phyloP scores from a whole-genome alignment of 2,329 filamentous ascomycete genomes.

The Penicillium sclerotigenum region DNA sequence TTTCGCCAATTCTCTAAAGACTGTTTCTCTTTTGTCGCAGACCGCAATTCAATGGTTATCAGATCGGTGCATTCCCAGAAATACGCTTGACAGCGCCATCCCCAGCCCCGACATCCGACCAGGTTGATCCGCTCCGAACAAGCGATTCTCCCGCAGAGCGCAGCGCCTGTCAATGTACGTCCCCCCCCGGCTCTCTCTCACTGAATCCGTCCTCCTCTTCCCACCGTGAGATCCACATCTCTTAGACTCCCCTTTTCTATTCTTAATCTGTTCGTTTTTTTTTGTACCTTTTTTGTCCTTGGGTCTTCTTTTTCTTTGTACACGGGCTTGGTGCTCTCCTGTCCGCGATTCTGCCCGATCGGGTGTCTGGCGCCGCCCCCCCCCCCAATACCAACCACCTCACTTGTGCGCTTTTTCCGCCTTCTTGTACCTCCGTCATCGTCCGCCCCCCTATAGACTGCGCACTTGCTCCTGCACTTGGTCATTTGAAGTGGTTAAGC shows the following conservation, averaged over 20 bases:
- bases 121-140: slow-evolving; percentile 39
- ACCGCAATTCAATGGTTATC: slow-evolving; percentile 13
- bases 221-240: slow-evolving; percentile 31
- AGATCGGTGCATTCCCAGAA: slow-evolving; percentile 33
- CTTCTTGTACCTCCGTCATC: slow-evolving; percentile 26
- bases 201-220: slow-evolving; percentile 18
- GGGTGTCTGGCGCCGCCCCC: slow-evolving; percentile 20
- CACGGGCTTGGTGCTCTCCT: slow-evolving; percentile 10
- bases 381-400: slow-evolving; percentile 19
- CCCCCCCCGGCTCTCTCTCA: slow-evolving; percentile 19
- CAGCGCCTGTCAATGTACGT: slow-evolving; percentile 21
- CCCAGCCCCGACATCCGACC: slow-evolving; percentile 31
- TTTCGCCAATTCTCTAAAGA: neutral
- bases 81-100: slow-evolving; percentile 35
- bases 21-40: neutral
- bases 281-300: slow-evolving; percentile 3
- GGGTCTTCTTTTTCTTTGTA: slow-evolving; percentile 16
- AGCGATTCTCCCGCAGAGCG: slow-evolving; percentile 35
- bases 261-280: slow-evolving; percentile 9
- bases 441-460: slow-evolving; percentile 18
- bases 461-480: slow-evolving; percentile 7
- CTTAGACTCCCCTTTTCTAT: slow-evolving; percentile 11
- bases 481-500: neutral
- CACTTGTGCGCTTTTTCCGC: slow-evolving; percentile 23
- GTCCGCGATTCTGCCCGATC: slow-evolving; percentile 21